These are phyloP conservation scores for Phycomyces blakesleeanus DNA, from an alignment of 192 early-diverging fungal species.

Conservation along the genomic window DNA sequence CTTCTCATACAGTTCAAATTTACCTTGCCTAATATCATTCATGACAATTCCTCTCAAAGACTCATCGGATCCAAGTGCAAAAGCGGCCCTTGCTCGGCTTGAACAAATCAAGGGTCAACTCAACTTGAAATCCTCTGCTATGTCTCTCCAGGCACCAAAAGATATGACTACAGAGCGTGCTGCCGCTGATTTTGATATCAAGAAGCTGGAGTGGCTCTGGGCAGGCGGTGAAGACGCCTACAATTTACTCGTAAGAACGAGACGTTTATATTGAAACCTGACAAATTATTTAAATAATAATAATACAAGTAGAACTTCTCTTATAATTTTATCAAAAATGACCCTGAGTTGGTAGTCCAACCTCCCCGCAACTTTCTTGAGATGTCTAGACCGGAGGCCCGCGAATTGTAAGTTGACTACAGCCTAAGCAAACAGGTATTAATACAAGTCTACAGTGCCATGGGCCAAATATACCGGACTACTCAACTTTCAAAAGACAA, in stretches of 20 bases:
- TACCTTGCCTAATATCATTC: no score
- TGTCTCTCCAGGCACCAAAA: conserved; percentile 28
- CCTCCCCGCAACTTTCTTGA: conserved; percentile 45
- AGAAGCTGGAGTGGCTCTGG: conserved; percentile 44
- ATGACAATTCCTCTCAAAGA: conserved; percentile 3
- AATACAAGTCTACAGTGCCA: conserved; percentile 31
- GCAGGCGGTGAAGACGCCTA: conserved; percentile 45
- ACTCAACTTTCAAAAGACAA: conserved; percentile 32
- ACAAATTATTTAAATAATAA: no score
- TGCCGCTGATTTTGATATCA: conserved; percentile 49
- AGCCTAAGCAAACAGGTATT: neutral
- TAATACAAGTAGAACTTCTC: conserved; percentile 19
- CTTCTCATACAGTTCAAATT: no score
- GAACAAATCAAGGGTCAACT: conserved; percentile 24
- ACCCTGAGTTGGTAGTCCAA: conserved; percentile 50
- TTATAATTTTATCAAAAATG: conserved; percentile 44
- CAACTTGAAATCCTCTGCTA: conserved; percentile 18
- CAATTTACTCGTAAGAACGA: conserved; percentile 36
- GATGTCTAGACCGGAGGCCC: conserved; percentile 40
- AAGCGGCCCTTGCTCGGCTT: conserved; percentile 16
- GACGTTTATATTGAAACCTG: no score
- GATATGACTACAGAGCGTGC: conserved; percentile 53
- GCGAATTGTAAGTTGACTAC: conserved; percentile 43
- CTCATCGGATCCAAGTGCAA: conserved; percentile 21
- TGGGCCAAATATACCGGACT: conserved; percentile 49